Evolutionary conservation across 2,329 filamentous ascomycete genomes (phyloP), one percentile per base, ranked within the genome.

Genomic region (Aspergillus novoparasiticus): DNA sequence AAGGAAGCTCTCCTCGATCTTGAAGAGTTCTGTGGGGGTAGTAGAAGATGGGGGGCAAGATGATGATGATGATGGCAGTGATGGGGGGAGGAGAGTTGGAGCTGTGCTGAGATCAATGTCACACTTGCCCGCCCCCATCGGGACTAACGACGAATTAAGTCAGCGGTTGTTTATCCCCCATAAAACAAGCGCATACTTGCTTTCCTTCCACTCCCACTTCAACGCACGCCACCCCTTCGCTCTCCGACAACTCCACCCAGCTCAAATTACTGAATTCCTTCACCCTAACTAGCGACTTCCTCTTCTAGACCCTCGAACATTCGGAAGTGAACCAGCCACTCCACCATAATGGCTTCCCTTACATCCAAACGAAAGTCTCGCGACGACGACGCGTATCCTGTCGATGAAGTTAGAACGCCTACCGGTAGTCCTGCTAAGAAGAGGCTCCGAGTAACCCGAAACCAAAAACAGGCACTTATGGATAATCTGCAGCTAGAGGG

Each of bases 401-500:
- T 80, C 81, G 63, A 82, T 82, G 59, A 76, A 55, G 78, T 74
- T 59, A 75, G 70, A 65, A 80, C 81, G 26, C 81, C 81, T 10
- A 76, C 73, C 34, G 75, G 81, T 75, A 90, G 87, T 71, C 89
- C 90, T 2, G 84, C 85, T 60, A 89, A 85, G 78, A 90, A 86
- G 79, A 84, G 80, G 72, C 79, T 85, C 63, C 87, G 84, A 50
- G 85, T 94, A 66, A 89, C 88, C 3, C 76, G 86, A 61, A 83
- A 84, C 46, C 92, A 96, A 76, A 97, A 96, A 79, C 91, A 95
- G 78, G 90, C 91, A 12, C 81, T 97, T 58, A 90, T 97, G 63
- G 92, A 97, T 72, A 96, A 97, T 72, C 80, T 97, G 45, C 92
- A 96, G 74, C 84, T 97, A 46, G 93, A 97, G 79, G 87, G 93